Base-by-base conservation (phyloP, 208 protist genomes). In the Phytomonas sp. region DNA sequence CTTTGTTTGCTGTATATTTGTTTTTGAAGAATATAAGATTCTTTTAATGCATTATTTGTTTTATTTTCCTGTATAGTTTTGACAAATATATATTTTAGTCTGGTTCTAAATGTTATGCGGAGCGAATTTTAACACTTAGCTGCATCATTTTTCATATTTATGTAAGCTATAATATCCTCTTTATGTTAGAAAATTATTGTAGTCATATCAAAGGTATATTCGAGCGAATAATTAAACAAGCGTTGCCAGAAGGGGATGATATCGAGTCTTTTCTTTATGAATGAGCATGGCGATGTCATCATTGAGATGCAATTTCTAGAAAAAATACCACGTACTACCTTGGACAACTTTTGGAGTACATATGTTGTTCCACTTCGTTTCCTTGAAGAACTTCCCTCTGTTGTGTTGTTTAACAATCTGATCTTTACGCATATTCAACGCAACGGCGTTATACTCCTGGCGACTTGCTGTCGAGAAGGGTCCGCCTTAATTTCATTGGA, bases 221-320 rank as follows among this genome's bases (percentile, higher is more conserved):
- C 9, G 32, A 20, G 11, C 3, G 1, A 64, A 15, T 15, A 17
- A 64, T 5, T 20, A 43, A 64, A 9, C 9, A 64, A 20, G 36
- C 23, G 7, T 64, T 40, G 30, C 40, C 9, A 59, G 32, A 26
- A 62, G 43, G 67, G 34, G 4, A 88, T 96, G 87, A 73, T 96
- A 66, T 85, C 87, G 0, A 84, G 80, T 37, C 62, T 96, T 26
- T 92, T 92, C 78, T 73, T 96, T 62, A 72, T 94, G 0, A 91
- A 81, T 71, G 67, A 75, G 20, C 75, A 83, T 60, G 91, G 91
- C 40, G 88, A 96, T 62, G 88, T 97, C 23, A 90, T 97, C 46
- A 89, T 97, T 59, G 88, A 97, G 74, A 85, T 90, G 71, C 87
- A 95, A 60, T 97, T 88, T 46, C 73, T 82, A 7, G 84, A 91